Evolutionary conservation across 2,329 filamentous ascomycete species (phyloP).

Genomic region (Berkeleyomyces basicola): DNA sequence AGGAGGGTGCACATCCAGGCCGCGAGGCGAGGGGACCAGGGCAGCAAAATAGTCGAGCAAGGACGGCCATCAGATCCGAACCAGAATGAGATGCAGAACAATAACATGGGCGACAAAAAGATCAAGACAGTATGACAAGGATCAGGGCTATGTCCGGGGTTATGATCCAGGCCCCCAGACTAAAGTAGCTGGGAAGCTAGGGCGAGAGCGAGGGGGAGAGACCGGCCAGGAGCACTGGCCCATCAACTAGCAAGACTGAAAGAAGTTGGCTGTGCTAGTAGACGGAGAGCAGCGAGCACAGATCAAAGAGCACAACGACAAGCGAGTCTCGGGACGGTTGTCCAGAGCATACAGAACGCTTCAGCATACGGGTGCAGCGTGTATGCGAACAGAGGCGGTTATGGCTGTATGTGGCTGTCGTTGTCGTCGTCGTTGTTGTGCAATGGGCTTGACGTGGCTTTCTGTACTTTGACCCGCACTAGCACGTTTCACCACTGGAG

Average conservation of each 20-base stretch:
- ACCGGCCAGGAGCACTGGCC: background rate
- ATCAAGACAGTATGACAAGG: background rate
- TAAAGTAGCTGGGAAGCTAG: background rate
- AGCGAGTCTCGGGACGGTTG: no score
- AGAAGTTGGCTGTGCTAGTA: no score
- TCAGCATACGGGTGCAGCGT: no score
- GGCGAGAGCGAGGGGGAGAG: background rate
- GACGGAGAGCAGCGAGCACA: no score
- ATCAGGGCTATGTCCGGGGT: background rate
- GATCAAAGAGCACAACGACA: no score
- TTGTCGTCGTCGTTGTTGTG: no score
- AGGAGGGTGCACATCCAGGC: background rate
- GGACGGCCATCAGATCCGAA: background rate
- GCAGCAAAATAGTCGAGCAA: background rate
- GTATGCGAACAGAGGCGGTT: no score
- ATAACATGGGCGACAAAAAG: background rate
- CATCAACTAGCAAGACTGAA: background rate
- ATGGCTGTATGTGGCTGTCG: no score
- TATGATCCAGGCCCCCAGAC: background rate
- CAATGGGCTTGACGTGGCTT: background rate
- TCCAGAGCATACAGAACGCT: no score
- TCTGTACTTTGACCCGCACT: background rate
- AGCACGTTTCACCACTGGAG: background rate
- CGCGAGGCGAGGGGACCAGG: background rate
- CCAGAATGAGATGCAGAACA: background rate